A percentile compares a stretch with the other conserved stretches of the same genome.
Evolutionary conservation across 2,329 filamentous ascomycete genomes (phyloP).

Genomic region (Xylaria arbuscula): DNA sequence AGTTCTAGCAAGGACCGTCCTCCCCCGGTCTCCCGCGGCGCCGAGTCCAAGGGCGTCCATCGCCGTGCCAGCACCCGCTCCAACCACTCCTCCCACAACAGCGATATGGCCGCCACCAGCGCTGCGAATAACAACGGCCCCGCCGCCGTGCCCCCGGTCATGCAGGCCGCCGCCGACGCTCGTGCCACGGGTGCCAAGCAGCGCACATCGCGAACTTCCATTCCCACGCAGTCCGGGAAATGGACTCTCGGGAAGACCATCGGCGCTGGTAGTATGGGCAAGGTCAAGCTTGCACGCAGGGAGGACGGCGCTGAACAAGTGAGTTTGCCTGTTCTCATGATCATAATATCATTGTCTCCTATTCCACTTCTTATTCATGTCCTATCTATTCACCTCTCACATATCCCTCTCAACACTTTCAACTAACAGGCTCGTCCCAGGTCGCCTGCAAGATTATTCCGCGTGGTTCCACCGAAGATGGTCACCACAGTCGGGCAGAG

Average conservation of each 20-base stretch:
- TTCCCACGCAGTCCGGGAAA: conserved; percentile 89
- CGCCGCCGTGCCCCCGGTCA: conserved; percentile 62
- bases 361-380: conserved; percentile 22
- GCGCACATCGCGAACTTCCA: conserved; percentile 77
- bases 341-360: conserved; percentile 22
- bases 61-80: conserved; percentile 64
- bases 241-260: conserved; percentile 98
- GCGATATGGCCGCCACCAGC: conserved; percentile 63
- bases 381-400: conserved; percentile 2
- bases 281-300: conserved; percentile 95
- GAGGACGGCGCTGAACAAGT: conserved; percentile 92
- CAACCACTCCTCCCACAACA: conserved; percentile 52
- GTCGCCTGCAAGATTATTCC: conserved; percentile 98
- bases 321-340: conserved; percentile 48
- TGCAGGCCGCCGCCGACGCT: conserved; percentile 57
- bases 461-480: conserved; percentile 87
- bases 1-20: conserved; percentile 72
- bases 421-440: conserved; percentile 56
- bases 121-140: conserved; percentile 63
- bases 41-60: conserved; percentile 61
- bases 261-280: conserved; percentile 97
- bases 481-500: conserved; percentile 75
- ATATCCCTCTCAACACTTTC: conserved; percentile 32
- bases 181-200: conserved; percentile 62
- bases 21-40: conserved; percentile 63